A percentile compares a stretch with the other conserved stretches of the same genome.
Conservation (phyloP, 2,329 filamentous ascomycete species). For the Coniochaeta sp. region DNA sequence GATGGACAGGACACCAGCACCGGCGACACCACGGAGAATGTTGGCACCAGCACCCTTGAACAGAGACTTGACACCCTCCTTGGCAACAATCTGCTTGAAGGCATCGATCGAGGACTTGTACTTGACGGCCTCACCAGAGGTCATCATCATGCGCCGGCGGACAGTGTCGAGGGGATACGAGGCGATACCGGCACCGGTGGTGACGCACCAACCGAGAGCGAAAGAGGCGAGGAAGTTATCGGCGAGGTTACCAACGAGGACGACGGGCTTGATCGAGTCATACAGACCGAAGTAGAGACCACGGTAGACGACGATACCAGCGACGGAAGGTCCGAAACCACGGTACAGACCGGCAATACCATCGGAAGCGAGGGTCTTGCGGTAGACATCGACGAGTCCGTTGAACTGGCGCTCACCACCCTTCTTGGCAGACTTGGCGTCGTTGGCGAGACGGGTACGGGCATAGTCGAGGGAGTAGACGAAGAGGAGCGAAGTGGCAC, state of each 20-base stretch:
- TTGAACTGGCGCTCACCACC: constrained; percentile 99
- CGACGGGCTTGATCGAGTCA: constrained; percentile 99
- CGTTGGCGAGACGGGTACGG: constrained; percentile 99
- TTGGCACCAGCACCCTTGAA: constrained; percentile 99
- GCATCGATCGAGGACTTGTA: constrained; percentile 97
- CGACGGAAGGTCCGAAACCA: constrained; percentile 99
- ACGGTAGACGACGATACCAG: constrained; percentile 99
- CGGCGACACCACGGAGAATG: constrained; percentile 99
- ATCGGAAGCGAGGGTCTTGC: constrained; percentile 98
- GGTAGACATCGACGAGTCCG: constrained; percentile 98
- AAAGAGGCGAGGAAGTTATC: constrained; percentile 99
- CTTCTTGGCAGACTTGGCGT: constrained; percentile 96
- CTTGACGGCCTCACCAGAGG: constrained; percentile 95
- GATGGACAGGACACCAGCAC: constrained; percentile 99
- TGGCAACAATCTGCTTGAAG: constrained; percentile 91
- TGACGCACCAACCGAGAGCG: constrained; percentile 97
- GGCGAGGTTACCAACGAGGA: constrained; percentile 84
- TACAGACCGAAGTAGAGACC: constrained; percentile 99
- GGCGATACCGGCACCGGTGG: constrained; percentile 99
- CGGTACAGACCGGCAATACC: constrained; percentile 99
- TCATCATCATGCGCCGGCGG: constrained; percentile 99
- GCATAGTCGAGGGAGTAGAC: constrained; percentile 99
- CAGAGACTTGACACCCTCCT: constrained; percentile 96
- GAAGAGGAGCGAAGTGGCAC: constrained; percentile 99
- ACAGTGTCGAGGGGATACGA: constrained; percentile 99